Conservation (phyloP, 148 eudicot genomes). For the Cornus controversa region DNA sequence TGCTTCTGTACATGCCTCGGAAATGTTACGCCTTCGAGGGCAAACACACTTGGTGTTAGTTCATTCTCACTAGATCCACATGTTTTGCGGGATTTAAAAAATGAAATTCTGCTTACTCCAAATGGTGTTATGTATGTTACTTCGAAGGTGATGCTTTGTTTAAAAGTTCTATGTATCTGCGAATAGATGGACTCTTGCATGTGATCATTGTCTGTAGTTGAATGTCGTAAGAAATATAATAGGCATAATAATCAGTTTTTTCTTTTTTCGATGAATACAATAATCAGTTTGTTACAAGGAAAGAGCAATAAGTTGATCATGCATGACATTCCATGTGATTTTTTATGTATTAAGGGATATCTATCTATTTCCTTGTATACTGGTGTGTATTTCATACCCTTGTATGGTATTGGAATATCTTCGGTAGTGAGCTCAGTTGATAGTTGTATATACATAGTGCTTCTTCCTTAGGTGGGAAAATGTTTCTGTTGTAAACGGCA, state of each 20-base stretch:
- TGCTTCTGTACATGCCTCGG: slow-evolving; percentile 96
- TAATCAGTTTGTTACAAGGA: not conserved
- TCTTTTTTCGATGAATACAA: too few relatives aligned
- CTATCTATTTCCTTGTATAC: not conserved
- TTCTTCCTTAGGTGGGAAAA: not conserved
- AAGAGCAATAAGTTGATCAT: slow-evolving; percentile 1
- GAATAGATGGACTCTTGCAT: not conserved
- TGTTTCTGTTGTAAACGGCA: not conserved
- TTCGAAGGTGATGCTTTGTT: slow-evolving; percentile 49
- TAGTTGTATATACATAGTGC: not conserved
- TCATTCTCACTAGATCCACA: slow-evolving; percentile 62
- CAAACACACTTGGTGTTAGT: slow-evolving; percentile 78
- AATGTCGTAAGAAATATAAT: not conserved
- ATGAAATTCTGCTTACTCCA: slow-evolving; percentile 72
- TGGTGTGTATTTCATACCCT: not conserved
- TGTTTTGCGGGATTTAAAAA: slow-evolving; percentile 45
- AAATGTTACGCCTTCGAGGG: slow-evolving; percentile 67
- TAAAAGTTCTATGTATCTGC: not conserved
- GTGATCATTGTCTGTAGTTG: not conserved
- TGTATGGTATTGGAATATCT: not conserved
- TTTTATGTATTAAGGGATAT: not conserved
- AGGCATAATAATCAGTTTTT: not conserved
- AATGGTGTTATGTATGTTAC: slow-evolving; percentile 94
- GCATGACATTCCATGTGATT: not conserved
- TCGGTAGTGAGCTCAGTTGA: not conserved